A percentile compares a stretch with the other conserved stretches of the same genome.
Evolutionary conservation across 192 early-diverging fungal genomes (phyloP).

Genomic region (Backusella circina): DNA sequence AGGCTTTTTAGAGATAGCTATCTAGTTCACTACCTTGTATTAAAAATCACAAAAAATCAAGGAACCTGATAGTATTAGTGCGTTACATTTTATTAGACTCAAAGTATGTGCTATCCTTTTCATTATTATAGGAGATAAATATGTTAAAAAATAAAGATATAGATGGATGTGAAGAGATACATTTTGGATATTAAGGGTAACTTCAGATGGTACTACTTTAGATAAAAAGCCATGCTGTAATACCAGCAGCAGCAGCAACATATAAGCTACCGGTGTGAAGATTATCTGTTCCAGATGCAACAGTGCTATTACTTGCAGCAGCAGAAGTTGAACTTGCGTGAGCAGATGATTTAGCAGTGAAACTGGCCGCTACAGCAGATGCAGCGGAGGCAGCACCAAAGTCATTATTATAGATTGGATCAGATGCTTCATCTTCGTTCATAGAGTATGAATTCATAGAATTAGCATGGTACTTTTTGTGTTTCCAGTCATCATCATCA

Average conservation of each 20-base stretch:
- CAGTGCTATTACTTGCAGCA: neutral
- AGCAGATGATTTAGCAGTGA: neutral
- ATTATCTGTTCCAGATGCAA: neutral
- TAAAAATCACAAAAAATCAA: too few relatives aligned
- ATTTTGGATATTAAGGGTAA: neutral
- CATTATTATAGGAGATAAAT: neutral
- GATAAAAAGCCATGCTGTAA: conserved; percentile 6
- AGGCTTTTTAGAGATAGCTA: too few relatives aligned
- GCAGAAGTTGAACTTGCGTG: neutral
- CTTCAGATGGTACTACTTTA: neutral
- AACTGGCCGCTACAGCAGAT: neutral
- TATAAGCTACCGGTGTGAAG: neutral
- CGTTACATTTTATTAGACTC: too few relatives aligned
- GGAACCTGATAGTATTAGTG: too few relatives aligned
- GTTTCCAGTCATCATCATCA: neutral
- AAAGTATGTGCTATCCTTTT: neutral
- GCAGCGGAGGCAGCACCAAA: neutral
- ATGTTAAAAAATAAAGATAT: neutral
- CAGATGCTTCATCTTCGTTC: neutral
- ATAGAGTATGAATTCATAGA: neutral
- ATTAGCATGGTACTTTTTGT: neutral
- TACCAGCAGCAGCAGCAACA: neutral
- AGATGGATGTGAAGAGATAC: neutral
- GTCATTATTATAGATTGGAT: neutral
- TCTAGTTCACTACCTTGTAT: too few relatives aligned